Percentiles rank a stretch among this genome's conserved stretches.
Evolutionary conservation across 2,329 filamentous ascomycete species (phyloP).

Genomic region (Daldinia sp.): DNA sequence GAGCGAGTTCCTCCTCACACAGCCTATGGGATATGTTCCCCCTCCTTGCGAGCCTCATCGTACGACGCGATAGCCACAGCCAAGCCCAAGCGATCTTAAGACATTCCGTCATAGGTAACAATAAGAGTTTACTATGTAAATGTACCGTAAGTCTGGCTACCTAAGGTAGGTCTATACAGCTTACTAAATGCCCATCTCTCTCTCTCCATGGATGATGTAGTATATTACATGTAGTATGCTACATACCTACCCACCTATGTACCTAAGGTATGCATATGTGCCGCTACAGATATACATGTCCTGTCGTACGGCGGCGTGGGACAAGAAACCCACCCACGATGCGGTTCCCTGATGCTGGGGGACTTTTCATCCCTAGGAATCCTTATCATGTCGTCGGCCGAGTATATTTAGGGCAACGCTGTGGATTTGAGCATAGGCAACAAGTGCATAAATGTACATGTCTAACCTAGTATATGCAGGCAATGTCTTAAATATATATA

Average conservation of each 20-base stretch:
- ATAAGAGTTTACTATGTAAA: not conserved
- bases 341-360: not conserved
- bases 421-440: too few species aligned
- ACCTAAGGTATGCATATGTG: not conserved
- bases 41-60: slow-evolving; percentile 22
- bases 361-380: not conserved
- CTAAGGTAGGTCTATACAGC: not conserved
- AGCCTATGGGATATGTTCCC: not conserved
- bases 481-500: not conserved
- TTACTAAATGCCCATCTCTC: not conserved
- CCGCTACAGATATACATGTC: not conserved
- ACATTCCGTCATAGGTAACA: slow-evolving; percentile 12
- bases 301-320: not conserved
- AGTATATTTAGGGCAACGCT: not conserved
- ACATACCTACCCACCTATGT: not conserved
- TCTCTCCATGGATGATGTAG: not conserved
- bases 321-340: not conserved
- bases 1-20: not conserved
- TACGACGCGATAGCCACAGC: slow-evolving; percentile 7
- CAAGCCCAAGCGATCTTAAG: slow-evolving; percentile 13
- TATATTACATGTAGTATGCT: not conserved
- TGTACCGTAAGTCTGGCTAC: not conserved
- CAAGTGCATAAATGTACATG: not conserved
- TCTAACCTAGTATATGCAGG: not conserved
- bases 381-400: not conserved